Evolutionary conservation across 1,284 basidiomycete species (phyloP), one percentile per base, ranked within the genome.

Genomic region (Rhodotorula sp.): DNA sequence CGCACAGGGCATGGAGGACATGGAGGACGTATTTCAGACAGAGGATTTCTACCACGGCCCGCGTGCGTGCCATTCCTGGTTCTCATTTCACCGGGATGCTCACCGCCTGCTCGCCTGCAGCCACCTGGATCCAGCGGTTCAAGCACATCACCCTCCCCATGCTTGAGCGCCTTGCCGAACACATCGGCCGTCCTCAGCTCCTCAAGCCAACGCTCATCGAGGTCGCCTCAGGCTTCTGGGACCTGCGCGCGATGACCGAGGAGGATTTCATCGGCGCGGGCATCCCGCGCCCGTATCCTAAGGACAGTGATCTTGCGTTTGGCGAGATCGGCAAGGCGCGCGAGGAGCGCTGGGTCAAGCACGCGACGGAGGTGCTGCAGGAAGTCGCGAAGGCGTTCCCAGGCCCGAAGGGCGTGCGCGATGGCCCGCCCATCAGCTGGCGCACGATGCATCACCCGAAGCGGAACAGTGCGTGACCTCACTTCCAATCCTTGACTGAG

Each of bases 41-140:
- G 73, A 75, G 34, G 71, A 75, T 2, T 75, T 75, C 64, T 75
- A 54, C 51, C 73, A 75, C 69, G 71, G 68, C 21, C 73, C 71
- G 12, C 70, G 72, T 73, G 7, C 37, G 69, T 41, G 29, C 5
- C 13, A 12, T 10, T 0, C 19, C 22, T 36, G 19, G 2, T 25
- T 51, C 21, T 17, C 12, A 15, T 41, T 21, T 17, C 3, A 15
- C 19, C n/a, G 29, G n/a, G n/a, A n/a, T n/a, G 36, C n/a, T 48
- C 15, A 21, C 62, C 27, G 3, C 53, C 2, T 13, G 15, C 25
- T 7, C 9, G 2, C 15, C 5, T 4, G 12, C 63, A 73, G 72
- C 73, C 3, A 73, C 67, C 15, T 73, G 65, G 61, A 53, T 66
- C 2, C 64, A 73, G 55, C 71, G 71, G 21, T 73, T 73, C 65